Base-by-base conservation (phyloP, 371 early-diverging fungal genomes). In the Zychaea mexicana region DNA sequence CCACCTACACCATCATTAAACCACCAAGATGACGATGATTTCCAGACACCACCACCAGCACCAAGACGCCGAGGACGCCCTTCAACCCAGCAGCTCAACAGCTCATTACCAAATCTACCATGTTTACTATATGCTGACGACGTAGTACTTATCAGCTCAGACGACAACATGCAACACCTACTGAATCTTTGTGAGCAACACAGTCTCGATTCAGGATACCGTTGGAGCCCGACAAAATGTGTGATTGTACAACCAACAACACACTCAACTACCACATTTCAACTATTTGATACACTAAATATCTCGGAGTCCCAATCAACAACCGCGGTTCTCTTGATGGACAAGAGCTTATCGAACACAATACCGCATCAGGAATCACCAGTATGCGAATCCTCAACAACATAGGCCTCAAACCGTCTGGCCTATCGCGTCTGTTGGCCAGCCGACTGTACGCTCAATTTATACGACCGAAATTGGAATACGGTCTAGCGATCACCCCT, bases 61-160 rank as follows among this genome's bases (percentile, higher is more conserved):
- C 5, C 33, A 33, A 33, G n/a, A n/a, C n/a, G n/a, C n/a, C n/a
- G n/a, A n/a, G n/a, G n/a, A n/a, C n/a, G n/a, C n/a, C n/a, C n/a
- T n/a, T n/a, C n/a, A n/a, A n/a, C n/a, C n/a, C 33, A 33, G 33
- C 33, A 33, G 33, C 33, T 8, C 33, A 33, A 5, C 33, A 33
- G 12, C 33, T 8, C 33, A 33, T 5, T 33, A 33, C 33, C 33
- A 5, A 33, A 33, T 8, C 5, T 33, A 33, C 5, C 69, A 26
- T 65, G 49, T 19, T 53, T 70, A 0, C 61, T 69, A 2, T 73
- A 65, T 60, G 73, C 73, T 3, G 76, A 76, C 47, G 77, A 72
- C 62, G 70, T 77, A 1, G 72, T 63, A 15, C 32, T 73, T 21
- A 59, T 77, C 42, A 70, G 67, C 57, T 2, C 27, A 53, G n/a